Evolutionary conservation across 2,329 filamentous ascomycete genomes (phyloP).

Genomic region (Zymoseptoria ardabiliae): DNA sequence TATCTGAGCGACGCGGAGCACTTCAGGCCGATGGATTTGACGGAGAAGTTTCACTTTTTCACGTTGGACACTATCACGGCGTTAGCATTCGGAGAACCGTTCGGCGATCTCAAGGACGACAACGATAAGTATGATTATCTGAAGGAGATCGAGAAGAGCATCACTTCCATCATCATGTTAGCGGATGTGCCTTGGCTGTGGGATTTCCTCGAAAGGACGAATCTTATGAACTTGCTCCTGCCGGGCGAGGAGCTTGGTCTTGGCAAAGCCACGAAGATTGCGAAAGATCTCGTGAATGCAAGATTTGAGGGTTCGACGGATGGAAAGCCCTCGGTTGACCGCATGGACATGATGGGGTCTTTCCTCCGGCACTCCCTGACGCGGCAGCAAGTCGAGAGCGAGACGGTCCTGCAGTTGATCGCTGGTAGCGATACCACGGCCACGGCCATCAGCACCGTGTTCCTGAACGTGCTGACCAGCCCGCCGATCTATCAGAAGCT

Average conservation of each 20-base stretch:
- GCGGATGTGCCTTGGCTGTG: slow-evolving; percentile 5
- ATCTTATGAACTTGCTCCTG: slow-evolving; percentile 2
- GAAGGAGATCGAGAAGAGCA: slow-evolving; percentile 6
- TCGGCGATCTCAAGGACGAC: slow-evolving; percentile 5
- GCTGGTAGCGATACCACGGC: slow-evolving; percentile 47
- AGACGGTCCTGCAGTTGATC: slow-evolving; percentile 1
- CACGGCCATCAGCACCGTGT: slow-evolving; percentile 33
- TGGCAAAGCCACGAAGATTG: slow-evolving; percentile 2
- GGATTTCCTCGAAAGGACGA: slow-evolving; percentile 3
- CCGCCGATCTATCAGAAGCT: slow-evolving; percentile 36
- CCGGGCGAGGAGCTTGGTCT: slow-evolving; percentile 1
- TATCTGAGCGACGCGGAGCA: background rate
- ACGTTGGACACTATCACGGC: slow-evolving; percentile 8
- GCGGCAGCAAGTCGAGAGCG: slow-evolving; percentile 2
- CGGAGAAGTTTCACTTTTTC: slow-evolving; percentile 4
- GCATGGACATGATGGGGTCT: slow-evolving; percentile 6
- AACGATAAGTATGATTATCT: slow-evolving; percentile 5
- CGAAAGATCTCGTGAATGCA: slow-evolving; percentile 3
- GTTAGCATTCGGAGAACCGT: slow-evolving; percentile 5
- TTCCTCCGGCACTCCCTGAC: slow-evolving; percentile 8
- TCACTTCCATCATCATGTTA: slow-evolving; percentile 3
- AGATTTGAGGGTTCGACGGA: background rate
- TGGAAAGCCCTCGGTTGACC: slow-evolving; percentile 4
- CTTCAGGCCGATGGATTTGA: slow-evolving; percentile 5
- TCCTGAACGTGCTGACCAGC: slow-evolving; percentile 11